Evolutionary conservation across 1,139 yeast genomes (phyloP).

Genomic region (Pichia sp.): DNA sequence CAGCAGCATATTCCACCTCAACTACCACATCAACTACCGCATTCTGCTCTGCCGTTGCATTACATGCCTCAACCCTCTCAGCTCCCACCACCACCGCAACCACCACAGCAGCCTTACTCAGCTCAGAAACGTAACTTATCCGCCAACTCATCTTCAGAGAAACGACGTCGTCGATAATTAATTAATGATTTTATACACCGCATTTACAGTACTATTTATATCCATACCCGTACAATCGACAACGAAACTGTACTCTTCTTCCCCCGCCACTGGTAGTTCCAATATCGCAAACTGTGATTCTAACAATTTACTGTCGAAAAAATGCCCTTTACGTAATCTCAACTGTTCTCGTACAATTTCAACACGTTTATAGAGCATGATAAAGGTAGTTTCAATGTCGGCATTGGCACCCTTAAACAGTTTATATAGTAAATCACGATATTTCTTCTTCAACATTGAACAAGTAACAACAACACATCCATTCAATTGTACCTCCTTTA

Average conservation of each 20-base stretch:
- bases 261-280: conserved; percentile 48
- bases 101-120: background rate
- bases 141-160: background rate
- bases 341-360: conserved; percentile 59
- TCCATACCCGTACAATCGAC: conserved; percentile 28
- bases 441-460: conserved; percentile 68
- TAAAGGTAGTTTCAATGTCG: no score
- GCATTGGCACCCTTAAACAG: no score
- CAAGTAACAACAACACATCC: conserved; percentile 62
- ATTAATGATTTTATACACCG: conserved; percentile 1
- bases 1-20: no score
- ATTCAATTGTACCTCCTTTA: no score
- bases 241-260: conserved; percentile 7
- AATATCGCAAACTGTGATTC: conserved; percentile 66
- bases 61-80: no score
- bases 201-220: conserved; percentile 21
- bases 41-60: no score
- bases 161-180: background rate
- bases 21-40: no score
- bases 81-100: conserved; percentile 1
- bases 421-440: no score
- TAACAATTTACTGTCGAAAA: conserved; percentile 81
- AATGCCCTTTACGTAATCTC: conserved; percentile 59
- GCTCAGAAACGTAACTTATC: background rate
- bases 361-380: conserved; percentile 33